Evolutionary conservation across 192 early-diverging fungal species (phyloP).

Genomic region (Jimgerdemannia flammicorona): DNA sequence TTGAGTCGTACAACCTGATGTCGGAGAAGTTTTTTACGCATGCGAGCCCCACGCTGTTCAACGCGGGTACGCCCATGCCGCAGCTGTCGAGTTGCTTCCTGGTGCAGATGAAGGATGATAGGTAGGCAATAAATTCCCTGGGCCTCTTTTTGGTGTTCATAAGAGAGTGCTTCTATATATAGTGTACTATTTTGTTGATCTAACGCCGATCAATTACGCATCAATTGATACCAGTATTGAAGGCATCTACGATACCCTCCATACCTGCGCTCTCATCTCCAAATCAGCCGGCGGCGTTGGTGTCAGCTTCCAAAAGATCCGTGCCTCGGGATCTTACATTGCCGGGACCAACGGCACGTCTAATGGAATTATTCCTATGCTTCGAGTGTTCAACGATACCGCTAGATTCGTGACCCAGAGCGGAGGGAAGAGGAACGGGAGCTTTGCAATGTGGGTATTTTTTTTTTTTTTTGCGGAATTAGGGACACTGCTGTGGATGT

Average conservation of each 20-base stretch:
- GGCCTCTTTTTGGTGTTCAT: neutral
- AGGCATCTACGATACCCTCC: conserved; percentile 96
- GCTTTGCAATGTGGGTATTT: conserved; percentile 75
- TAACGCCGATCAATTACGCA: neutral
- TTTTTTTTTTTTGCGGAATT: neutral
- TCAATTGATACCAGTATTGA: conserved; percentile 60
- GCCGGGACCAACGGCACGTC: conserved; percentile 96
- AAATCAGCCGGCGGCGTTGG: conserved; percentile 97
- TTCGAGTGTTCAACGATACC: conserved; percentile 96
- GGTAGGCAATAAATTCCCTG: conserved; percentile 1
- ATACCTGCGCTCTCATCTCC: conserved; percentile 92
- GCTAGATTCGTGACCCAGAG: conserved; percentile 97
- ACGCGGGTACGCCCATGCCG: conserved; percentile 94
- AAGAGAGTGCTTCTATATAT: neutral
- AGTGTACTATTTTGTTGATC: neutral
- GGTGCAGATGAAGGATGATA: conserved; percentile 91
- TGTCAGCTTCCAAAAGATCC: conserved; percentile 92
- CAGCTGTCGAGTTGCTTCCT: conserved; percentile 94
- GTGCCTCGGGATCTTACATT: conserved; percentile 91
- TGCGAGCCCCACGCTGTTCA: conserved; percentile 94
- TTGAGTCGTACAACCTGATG: conserved; percentile 91
- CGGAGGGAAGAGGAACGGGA: conserved; percentile 94
- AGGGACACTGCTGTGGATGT: too few species aligned
- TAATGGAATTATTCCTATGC: conserved; percentile 96
- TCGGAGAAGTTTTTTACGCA: conserved; percentile 95